Evolutionary conservation across 140 eudicot species (phyloP), one percentile per base, ranked within the genome.

Genomic region (Stevia rebaudiana): DNA sequence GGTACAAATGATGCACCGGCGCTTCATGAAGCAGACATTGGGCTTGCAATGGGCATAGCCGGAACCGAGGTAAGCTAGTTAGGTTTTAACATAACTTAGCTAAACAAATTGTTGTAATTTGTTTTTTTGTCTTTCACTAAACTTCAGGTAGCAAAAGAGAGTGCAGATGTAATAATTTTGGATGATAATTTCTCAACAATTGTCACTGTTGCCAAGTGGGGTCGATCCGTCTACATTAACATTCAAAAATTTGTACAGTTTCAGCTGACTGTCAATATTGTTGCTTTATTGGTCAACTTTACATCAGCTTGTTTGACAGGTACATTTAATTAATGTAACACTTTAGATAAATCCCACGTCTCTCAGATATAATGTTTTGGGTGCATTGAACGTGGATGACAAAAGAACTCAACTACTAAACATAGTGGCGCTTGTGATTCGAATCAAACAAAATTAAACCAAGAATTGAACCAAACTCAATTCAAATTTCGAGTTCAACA

Each of bases 301-400:
- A 59, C 83, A 65, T 90, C 98, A 31, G 95, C 98, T 69, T 90
- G 98, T 70, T 65, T 76, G 50, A 90, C 98, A 44, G 98, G 98
- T 90, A 72, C 62, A n/a, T n/a, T n/a, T n/a, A n/a, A n/a, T n/a
- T n/a, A n/a, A n/a, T n/a, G n/a, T n/a, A n/a, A n/a, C n/a, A n/a
- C n/a, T n/a, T n/a, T n/a, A n/a, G n/a, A n/a, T n/a, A n/a, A n/a
- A n/a, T n/a, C n/a, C n/a, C n/a, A n/a, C n/a, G n/a, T n/a, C n/a
- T n/a, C n/a, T n/a, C n/a, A n/a, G n/a, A n/a, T n/a, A n/a, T n/a
- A n/a, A n/a, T n/a, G n/a, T n/a, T n/a, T n/a, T n/a, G n/a, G n/a
- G n/a, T n/a, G n/a, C n/a, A n/a, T n/a, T n/a, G n/a, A n/a, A n/a
- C n/a, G n/a, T n/a, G n/a, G n/a, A n/a, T n/a, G n/a, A n/a, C n/a